Conservation (phyloP, 202 grass and related monocot genomes). For the Zoysia matrella region DNA sequence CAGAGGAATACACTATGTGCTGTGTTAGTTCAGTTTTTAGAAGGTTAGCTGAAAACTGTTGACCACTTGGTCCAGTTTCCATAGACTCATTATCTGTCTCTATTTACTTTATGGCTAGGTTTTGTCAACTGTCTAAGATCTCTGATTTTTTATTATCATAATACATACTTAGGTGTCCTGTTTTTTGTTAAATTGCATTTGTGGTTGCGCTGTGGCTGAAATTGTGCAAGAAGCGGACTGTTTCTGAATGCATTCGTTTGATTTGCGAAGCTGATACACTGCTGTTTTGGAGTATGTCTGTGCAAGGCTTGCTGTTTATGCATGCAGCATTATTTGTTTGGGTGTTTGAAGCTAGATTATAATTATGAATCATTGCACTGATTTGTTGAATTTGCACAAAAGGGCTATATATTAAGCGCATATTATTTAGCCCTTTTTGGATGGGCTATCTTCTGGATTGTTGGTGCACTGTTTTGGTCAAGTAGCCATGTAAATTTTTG, state of each 20-base stretch:
- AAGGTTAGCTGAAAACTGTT: not conserved
- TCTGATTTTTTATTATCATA: not conserved
- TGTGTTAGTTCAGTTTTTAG: not conserved
- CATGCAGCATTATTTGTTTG: not conserved
- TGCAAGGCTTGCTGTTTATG: too few species aligned
- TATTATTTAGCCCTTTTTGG: not conserved
- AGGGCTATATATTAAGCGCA: too few species aligned
- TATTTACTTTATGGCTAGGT: not conserved
- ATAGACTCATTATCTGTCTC: too few species aligned
- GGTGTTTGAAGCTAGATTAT: not conserved
- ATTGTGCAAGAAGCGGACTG: slow-evolving; percentile 6
- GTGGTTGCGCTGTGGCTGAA: not conserved
- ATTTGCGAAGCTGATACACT: not conserved
- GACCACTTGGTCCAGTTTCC: too few species aligned
- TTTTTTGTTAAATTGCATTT: not conserved
- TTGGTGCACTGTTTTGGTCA: not conserved
- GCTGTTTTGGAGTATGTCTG: too few species aligned
- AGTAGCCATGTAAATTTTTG: not conserved
- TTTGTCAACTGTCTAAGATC: not conserved
- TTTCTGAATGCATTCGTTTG: not conserved
- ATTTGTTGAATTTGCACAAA: too few species aligned
- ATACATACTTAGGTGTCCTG: not conserved
- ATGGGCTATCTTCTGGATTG: not conserved
- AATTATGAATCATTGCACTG: not conserved
- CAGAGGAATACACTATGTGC: not conserved